Evolutionary conservation across 208 protist species (phyloP).

Genomic region (Trypanosoma lewisi): DNA sequence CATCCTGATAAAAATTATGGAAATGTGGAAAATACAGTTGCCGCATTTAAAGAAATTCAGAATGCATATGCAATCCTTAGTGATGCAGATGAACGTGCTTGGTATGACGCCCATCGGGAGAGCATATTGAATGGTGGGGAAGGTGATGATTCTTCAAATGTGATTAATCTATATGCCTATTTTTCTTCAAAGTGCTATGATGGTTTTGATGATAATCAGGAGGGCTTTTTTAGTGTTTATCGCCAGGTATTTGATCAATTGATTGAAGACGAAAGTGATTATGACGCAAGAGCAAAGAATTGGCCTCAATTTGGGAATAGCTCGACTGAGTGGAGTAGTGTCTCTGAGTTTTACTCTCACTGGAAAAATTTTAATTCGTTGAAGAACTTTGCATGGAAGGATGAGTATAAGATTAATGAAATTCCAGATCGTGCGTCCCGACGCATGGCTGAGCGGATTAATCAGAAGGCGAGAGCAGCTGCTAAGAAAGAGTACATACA

Average conservation of each 20-base stretch:
- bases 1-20: conserved; percentile 92
- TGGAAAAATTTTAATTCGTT: conserved; percentile 88
- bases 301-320: conserved; percentile 82
- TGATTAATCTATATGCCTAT: conserved; percentile 81
- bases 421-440: conserved; percentile 87
- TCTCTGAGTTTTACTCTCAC: conserved; percentile 77
- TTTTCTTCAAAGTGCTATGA: conserved; percentile 83
- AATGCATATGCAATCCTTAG: conserved; percentile 89
- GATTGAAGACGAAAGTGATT: conserved; percentile 69
- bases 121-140: conserved; percentile 72
- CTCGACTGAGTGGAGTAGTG: conserved; percentile 43
- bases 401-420: conserved; percentile 90
- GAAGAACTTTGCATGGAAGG: conserved; percentile 88
- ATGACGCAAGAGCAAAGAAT: conserved; percentile 43
- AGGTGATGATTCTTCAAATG: conserved; percentile 45
- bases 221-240: conserved; percentile 84
- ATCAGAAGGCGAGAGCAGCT: conserved; percentile 70
- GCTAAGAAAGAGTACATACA: conserved; percentile 88
- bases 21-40: conserved; percentile 67
- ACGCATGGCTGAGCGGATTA: conserved; percentile 82
- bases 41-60: conserved; percentile 85
- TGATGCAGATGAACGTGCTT: conserved; percentile 80
- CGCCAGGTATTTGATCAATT: conserved; percentile 67
- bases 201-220: conserved; percentile 69
- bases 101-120: conserved; percentile 91